Evolutionary conservation across 2,329 filamentous ascomycete species (phyloP).

Genomic region (Phoma sp.): DNA sequence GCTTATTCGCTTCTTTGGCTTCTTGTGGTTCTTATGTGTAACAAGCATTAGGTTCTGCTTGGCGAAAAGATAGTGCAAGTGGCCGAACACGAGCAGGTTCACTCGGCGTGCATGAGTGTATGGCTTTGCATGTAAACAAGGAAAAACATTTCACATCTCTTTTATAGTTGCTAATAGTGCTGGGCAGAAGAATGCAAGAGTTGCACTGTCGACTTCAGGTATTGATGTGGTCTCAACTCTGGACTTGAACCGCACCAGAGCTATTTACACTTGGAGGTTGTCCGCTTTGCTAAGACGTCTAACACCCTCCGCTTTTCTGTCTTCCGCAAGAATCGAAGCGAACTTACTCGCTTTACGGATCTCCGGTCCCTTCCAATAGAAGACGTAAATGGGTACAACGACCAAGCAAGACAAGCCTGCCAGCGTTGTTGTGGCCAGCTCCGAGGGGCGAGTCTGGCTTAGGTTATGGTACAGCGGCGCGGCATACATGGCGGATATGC

Average conservation of each 20-base stretch:
- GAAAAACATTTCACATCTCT: too few species aligned
- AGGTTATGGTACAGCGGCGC: conserved; percentile 61
- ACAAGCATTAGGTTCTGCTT: conserved; percentile 12
- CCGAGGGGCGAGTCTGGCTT: conserved; percentile 50
- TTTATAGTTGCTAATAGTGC: too few species aligned
- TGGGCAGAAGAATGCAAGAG: too few species aligned
- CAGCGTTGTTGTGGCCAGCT: conserved; percentile 63
- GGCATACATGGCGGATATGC: conserved; percentile 72
- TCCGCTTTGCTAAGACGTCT: conserved; percentile 30
- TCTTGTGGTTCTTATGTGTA: conserved; percentile 16
- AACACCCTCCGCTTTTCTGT: conserved; percentile 30
- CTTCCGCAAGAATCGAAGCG: conserved; percentile 48
- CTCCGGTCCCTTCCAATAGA: conserved; percentile 60
- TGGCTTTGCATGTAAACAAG: too few species aligned
- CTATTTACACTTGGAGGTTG: conserved; percentile 15
- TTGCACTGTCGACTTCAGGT: too few species aligned
- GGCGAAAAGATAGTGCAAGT: conserved; percentile 1
- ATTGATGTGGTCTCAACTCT: too few species aligned
- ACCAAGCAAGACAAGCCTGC: conserved; percentile 58
- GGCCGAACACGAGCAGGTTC: too few species aligned
- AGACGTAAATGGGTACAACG: conserved; percentile 51
- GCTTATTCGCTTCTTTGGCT: conserved; percentile 18
- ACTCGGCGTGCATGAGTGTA: too few species aligned
- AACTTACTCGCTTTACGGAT: conserved; percentile 63
- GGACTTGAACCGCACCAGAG: too few species aligned